A percentile compares a stretch with the other conserved stretches of the same genome.
Conservation (phyloP, 257 asterid genomes). For the Solanum habrochaites region DNA sequence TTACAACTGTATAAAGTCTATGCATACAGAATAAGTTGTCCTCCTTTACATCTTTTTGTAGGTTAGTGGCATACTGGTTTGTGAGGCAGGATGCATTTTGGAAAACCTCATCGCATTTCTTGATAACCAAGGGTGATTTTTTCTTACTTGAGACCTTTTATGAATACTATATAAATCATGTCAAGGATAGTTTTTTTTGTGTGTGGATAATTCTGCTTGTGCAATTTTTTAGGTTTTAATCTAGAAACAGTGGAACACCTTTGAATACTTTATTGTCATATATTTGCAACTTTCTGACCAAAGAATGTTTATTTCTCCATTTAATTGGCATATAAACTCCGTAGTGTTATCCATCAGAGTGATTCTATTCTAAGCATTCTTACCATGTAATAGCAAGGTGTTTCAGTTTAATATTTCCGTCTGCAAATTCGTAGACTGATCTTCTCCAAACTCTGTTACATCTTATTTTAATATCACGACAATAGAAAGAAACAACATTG, state of each 20-base stretch:
- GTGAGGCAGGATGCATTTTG: constrained; percentile 99
- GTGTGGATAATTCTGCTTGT: not conserved
- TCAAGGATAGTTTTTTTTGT: not conserved
- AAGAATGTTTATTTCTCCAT: constrained; percentile 10
- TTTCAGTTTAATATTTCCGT: not conserved
- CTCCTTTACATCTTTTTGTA: constrained; percentile 15
- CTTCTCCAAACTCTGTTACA: not conserved
- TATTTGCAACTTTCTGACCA: not conserved
- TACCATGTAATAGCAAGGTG: not conserved
- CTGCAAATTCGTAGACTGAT: not conserved
- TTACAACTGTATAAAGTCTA: not conserved
- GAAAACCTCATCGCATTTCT: constrained; percentile 88
- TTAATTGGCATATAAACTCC: not conserved
- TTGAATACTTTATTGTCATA: not conserved
- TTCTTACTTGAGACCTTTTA: not conserved
- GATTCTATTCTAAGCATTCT: not conserved
- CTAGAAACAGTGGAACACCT: not conserved
- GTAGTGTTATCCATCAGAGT: not conserved
- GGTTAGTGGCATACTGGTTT: constrained; percentile 87
- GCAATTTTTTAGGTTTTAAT: not conserved
- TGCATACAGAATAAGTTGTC: not conserved
- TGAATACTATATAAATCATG: not conserved
- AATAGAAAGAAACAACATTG: not conserved
- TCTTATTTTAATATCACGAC: not conserved
- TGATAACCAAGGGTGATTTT: constrained; percentile 70